These are phyloP conservation scores for Candida silvatica DNA, from an alignment of 805 yeast species.

Conservation along the genomic window DNA sequence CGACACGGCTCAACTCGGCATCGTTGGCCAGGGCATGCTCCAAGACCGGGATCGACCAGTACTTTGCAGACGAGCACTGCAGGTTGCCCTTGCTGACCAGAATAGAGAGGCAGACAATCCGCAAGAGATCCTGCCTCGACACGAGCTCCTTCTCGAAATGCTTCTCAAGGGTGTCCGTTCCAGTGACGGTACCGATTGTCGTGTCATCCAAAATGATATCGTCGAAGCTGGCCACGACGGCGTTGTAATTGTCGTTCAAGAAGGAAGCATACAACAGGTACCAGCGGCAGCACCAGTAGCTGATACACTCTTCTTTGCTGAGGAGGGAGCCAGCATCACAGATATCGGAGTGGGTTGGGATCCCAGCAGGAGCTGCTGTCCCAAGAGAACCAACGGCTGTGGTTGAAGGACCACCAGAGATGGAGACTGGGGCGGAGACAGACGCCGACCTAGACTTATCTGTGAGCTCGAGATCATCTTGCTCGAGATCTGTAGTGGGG, in stretches of 20 bases:
- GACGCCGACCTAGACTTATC: no score
- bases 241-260: constrained; percentile 14
- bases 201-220: constrained; percentile 8
- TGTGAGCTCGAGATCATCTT: constrained; percentile 1
- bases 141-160: constrained; percentile 12
- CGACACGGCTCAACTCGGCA: constrained; percentile 13
- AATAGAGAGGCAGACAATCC: constrained; percentile 13
- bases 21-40: constrained; percentile 15
- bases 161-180: constrained; percentile 12
- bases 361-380: background rate
- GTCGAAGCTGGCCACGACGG: constrained; percentile 14
- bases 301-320: constrained; percentile 9
- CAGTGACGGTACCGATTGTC: constrained; percentile 7
- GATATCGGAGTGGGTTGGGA: background rate
- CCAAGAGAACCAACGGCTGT: no score
- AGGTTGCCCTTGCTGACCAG: constrained; percentile 10
- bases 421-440: no score
- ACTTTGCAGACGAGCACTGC: constrained; percentile 2
- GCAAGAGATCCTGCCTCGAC: constrained; percentile 10
- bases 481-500: background rate
- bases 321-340: background rate
- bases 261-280: constrained; percentile 18
- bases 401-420: no score
- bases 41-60: constrained; percentile 9
- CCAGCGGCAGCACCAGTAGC: constrained; percentile 25